Evolutionary conservation across 2,329 filamentous ascomycete species (phyloP).

Genomic region (Aulographum hederae): DNA sequence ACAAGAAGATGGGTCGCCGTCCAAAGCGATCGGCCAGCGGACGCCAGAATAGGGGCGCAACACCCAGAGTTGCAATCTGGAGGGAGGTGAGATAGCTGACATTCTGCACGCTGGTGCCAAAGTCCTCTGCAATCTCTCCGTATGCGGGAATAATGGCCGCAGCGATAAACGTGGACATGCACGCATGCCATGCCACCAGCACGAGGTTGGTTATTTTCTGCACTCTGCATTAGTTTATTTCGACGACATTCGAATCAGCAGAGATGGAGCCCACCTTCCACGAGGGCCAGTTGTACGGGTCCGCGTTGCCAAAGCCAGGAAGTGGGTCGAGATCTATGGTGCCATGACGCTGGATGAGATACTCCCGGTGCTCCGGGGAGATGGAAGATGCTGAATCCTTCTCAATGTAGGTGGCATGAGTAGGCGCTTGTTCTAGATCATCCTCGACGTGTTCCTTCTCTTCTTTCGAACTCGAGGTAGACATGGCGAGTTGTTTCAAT

Average conservation of each 20-base stretch:
- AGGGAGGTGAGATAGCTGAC: constrained; percentile 36
- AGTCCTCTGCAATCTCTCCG: constrained; percentile 31
- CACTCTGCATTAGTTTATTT: constrained; percentile 1
- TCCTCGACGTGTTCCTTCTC: too few relatives aligned
- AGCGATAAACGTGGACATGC: constrained; percentile 38
- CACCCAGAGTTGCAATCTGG: constrained; percentile 36
- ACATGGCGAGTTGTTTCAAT: too few relatives aligned
- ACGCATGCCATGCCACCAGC: constrained; percentile 37
- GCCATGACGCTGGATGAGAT: constrained; percentile 33
- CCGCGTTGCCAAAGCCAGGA: constrained; percentile 28
- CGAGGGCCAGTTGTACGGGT: constrained; percentile 37
- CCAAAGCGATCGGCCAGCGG: constrained; percentile 36
- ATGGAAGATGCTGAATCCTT: constrained; percentile 14
- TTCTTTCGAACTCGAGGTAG: too few relatives aligned
- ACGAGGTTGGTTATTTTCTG: constrained; percentile 34
- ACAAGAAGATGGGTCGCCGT: constrained; percentile 34
- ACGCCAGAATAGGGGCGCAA: constrained; percentile 36
- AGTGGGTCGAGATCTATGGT: constrained; percentile 35
- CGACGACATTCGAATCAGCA: too few relatives aligned
- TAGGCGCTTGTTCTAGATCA: too few relatives aligned
- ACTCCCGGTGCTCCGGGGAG: constrained; percentile 27
- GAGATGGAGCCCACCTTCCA: constrained; percentile 23
- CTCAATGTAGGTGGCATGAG: constrained; percentile 12
- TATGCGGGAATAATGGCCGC: constrained; percentile 36
- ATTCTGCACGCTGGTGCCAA: constrained; percentile 28